Evolutionary conservation across 1,284 basidiomycete genomes (phyloP).

Genomic region (Entoloma clypeatum): DNA sequence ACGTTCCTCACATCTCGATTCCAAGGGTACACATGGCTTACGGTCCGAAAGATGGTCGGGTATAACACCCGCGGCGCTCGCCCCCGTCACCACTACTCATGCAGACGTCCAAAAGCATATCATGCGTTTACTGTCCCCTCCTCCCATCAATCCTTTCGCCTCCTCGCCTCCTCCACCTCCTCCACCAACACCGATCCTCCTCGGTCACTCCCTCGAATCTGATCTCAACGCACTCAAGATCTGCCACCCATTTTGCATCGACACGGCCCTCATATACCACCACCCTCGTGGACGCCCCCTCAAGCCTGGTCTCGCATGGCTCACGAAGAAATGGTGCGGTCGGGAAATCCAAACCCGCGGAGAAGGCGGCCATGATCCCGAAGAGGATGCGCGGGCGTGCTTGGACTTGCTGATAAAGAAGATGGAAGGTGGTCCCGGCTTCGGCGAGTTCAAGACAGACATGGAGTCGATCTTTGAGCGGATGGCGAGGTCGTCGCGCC

Average conservation of each 20-base stretch:
- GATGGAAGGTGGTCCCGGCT: slow-evolving; percentile 73
- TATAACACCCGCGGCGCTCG: slow-evolving; percentile 74
- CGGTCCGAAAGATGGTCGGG: slow-evolving; percentile 72
- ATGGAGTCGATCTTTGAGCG: slow-evolving; percentile 85
- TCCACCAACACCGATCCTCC: slow-evolving; percentile 74
- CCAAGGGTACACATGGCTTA: slow-evolving; percentile 1
- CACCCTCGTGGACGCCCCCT: slow-evolving; percentile 87
- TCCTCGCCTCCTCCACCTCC: slow-evolving; percentile 25
- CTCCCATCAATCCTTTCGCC: slow-evolving; percentile 42
- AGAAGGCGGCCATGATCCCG: slow-evolving; percentile 84
- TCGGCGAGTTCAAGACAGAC: slow-evolving; percentile 83
- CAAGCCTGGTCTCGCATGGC: slow-evolving; percentile 90
- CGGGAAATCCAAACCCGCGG: slow-evolving; percentile 80
- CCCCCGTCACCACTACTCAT: slow-evolving; percentile 69
- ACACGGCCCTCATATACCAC: slow-evolving; percentile 84
- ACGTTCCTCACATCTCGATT: slow-evolving; percentile 16
- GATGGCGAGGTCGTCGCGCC: slow-evolving; percentile 52
- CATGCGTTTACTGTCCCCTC: slow-evolving; percentile 52
- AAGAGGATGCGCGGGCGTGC: slow-evolving; percentile 88
- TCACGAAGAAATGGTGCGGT: slow-evolving; percentile 86
- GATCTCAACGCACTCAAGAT: slow-evolving; percentile 84
- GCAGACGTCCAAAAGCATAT: slow-evolving; percentile 72
- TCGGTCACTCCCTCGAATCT: slow-evolving; percentile 93
- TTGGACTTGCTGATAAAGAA: slow-evolving; percentile 81
- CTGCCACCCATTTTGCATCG: slow-evolving; percentile 80